Conservation (phyloP, 495 filamentous ascomycete genomes). For the Bacidia rubella region DNA sequence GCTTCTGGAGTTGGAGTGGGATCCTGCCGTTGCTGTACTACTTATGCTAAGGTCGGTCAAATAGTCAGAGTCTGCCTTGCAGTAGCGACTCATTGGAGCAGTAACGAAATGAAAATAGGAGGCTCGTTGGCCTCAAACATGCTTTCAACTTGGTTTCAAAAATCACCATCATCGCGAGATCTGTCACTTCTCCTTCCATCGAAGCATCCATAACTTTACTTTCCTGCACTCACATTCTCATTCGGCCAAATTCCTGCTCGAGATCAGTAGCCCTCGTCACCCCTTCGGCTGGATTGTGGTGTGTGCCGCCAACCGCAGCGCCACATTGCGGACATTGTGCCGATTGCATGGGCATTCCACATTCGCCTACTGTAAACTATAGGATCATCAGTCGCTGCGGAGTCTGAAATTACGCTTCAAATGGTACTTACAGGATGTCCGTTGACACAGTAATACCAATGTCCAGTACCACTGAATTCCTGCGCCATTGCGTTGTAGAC, state of each 20-base stretch:
- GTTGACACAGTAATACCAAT: slow-evolving; percentile 56
- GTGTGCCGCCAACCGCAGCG: slow-evolving; percentile 41
- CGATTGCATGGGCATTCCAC: slow-evolving; percentile 51
- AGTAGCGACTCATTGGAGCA: no score
- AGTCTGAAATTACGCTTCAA: background rate
- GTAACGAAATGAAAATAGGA: no score
- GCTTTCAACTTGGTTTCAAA: no score
- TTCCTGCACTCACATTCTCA: slow-evolving; percentile 22
- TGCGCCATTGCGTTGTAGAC: slow-evolving; percentile 37
- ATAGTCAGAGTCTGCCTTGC: no score
- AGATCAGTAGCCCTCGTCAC: slow-evolving; percentile 37
- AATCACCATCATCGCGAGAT: no score
- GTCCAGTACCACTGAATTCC: slow-evolving; percentile 40
- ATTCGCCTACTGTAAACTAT: slow-evolving; percentile 56
- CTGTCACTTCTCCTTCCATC: no score
- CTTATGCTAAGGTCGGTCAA: no score
- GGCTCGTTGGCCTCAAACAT: no score
- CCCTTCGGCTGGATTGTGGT: slow-evolving; percentile 38
- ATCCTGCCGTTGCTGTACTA: no score
- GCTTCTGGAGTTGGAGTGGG: no score
- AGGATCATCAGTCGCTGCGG: slow-evolving; percentile 2
- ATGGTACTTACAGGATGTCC: slow-evolving; percentile 35
- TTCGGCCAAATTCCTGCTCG: slow-evolving; percentile 23
- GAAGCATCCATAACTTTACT: no score
- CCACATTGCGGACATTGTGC: slow-evolving; percentile 53